Evolutionary conservation across 805 yeast species (phyloP).

Genomic region (Metschnikowia borealis): DNA sequence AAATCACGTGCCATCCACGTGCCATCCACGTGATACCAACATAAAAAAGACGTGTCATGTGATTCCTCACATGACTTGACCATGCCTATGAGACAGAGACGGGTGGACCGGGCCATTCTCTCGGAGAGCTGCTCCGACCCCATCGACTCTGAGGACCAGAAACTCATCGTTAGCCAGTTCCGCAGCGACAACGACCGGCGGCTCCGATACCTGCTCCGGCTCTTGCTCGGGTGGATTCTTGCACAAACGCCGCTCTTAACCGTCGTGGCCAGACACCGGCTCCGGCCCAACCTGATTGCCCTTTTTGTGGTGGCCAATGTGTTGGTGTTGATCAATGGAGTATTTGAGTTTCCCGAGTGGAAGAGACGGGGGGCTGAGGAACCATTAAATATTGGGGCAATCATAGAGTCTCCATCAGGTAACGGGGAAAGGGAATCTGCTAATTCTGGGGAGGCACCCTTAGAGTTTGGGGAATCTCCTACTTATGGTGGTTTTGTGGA

Average conservation of each 20-base stretch:
- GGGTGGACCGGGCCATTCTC: conserved; percentile 21
- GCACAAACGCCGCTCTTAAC: conserved; percentile 18
- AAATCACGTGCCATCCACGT: no score
- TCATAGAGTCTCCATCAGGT: no score
- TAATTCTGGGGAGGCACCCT: no score
- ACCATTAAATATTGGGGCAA: no score
- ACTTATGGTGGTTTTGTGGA: no score
- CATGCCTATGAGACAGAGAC: conserved; percentile 14
- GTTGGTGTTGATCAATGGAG: conserved; percentile 10
- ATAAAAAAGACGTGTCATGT: no score
- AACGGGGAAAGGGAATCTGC: no score
- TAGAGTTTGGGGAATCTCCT: no score
- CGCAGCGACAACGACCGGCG: conserved; percentile 13
- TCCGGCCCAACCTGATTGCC: conserved; percentile 2
- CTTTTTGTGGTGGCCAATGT: conserved; percentile 10
- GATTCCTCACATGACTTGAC: no score
- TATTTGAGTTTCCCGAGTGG: conserved; percentile 12
- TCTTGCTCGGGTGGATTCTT: conserved; percentile 11
- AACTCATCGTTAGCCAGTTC: conserved; percentile 17
- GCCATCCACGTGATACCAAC: no score
- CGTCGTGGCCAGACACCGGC: conserved; percentile 8
- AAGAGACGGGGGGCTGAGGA: not conserved
- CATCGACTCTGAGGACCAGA: conserved; percentile 24
- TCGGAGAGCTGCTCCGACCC: conserved; percentile 12
- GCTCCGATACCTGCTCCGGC: conserved; percentile 8